These are phyloP conservation scores for Saccharomyces hybrid DNA, from an alignment of 1,139 yeast genomes.

Conservation along the genomic window DNA sequence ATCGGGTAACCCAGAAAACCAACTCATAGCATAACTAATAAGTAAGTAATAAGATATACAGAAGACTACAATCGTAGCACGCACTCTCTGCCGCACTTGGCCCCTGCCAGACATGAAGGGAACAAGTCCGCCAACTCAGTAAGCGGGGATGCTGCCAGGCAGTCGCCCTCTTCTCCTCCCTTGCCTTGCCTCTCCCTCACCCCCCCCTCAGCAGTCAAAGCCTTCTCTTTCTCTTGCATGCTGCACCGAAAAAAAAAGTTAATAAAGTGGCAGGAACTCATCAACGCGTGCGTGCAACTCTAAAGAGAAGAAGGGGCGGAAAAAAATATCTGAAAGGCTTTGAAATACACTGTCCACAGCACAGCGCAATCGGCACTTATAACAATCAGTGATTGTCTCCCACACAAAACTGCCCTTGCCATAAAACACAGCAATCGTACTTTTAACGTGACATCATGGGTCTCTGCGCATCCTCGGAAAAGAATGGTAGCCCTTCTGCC, in stretches of 20 bases:
- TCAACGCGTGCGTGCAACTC: background rate
- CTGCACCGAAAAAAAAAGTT: background rate
- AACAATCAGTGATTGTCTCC: background rate
- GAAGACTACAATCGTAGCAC: too few relatives aligned
- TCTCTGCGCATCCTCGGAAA: background rate
- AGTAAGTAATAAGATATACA: too few relatives aligned
- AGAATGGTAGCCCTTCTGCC: background rate
- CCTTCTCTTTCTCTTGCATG: background rate
- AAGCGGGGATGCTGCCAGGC: too few relatives aligned
- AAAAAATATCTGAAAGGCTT: background rate
- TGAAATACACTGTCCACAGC: background rate
- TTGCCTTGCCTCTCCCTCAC: background rate
- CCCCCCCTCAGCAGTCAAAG: background rate
- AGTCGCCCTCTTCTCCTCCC: background rate
- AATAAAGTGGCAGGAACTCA: background rate
- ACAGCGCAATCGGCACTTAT: background rate
- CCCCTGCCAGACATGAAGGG: background rate
- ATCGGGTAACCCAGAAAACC: too few relatives aligned
- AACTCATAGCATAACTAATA: too few relatives aligned
- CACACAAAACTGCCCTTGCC: background rate
- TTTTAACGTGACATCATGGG: background rate
- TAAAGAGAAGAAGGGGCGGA: background rate
- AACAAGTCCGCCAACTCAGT: background rate
- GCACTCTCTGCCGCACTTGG: background rate
- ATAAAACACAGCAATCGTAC: background rate